A percentile compares a stretch with the other conserved stretches of the same genome.
Conservation (phyloP, 2,329 filamentous ascomycete species). For the Scolecobasidium constrictum region DNA sequence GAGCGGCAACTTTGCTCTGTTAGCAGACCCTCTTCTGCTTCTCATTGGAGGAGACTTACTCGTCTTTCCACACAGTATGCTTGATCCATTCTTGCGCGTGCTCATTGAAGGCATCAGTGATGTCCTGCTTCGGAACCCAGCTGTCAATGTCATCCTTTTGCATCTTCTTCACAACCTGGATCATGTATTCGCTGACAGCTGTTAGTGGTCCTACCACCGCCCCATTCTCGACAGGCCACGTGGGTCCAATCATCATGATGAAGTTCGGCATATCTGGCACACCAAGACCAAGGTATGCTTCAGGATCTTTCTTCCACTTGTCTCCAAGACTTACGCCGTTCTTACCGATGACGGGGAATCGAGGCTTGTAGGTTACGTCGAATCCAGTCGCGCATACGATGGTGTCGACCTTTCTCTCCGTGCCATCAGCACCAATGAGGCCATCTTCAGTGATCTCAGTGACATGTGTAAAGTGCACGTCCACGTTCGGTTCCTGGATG, state of each 20-base stretch:
- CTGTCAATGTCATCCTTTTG: conserved; percentile 32
- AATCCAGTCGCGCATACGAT: conserved; percentile 28
- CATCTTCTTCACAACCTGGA: conserved; percentile 29
- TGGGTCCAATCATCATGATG: conserved; percentile 11
- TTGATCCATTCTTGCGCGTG: conserved; percentile 37
- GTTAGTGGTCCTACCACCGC: conserved; percentile 31
- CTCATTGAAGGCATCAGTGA: conserved; percentile 24
- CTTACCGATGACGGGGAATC: conserved; percentile 17
- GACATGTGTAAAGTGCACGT: conserved; percentile 22
- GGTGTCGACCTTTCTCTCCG: conserved; percentile 20
- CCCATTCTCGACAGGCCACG: conserved; percentile 34
- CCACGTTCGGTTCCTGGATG: conserved; percentile 22
- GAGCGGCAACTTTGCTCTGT: conserved; percentile 10
- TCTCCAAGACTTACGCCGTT: conserved; percentile 20
- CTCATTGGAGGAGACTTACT: conserved; percentile 2
- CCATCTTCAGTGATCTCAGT: conserved; percentile 18
- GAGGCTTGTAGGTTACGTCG: conserved; percentile 21
- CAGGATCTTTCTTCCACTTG: conserved; percentile 35
- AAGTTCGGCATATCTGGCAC: conserved; percentile 34
- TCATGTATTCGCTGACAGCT: conserved; percentile 27
- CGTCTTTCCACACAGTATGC: conserved; percentile 31
- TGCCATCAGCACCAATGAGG: conserved; percentile 21
- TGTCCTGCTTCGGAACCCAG: conserved; percentile 23
- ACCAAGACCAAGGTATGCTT: conserved; percentile 30
- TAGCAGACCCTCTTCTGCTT: background rate